Evolutionary conservation across 2,329 filamentous ascomycete genomes (phyloP), one percentile per base, ranked within the genome.

Genomic region (Beauveria sp.): DNA sequence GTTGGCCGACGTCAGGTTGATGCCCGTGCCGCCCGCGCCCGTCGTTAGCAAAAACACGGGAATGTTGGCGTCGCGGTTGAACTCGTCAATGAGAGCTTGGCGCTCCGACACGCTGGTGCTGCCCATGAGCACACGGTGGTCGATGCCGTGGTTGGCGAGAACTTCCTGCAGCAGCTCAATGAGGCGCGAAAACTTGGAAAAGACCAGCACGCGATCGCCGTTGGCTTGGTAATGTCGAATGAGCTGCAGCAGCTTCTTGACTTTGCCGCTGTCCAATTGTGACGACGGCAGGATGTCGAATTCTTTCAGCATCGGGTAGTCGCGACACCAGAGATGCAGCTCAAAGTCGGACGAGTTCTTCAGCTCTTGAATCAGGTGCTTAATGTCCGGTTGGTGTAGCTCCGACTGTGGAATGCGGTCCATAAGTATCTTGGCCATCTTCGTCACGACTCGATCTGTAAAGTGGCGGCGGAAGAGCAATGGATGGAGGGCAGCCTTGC

Each of bases 1-100:
- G 78, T 97, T 97, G 5, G 94, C 94, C 41, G 89, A 90, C 8
- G 93, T 94, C 59, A 99, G 77, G 73, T 99, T 99, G 77, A 99
- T 96, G 46, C 94, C 94, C 0, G 93, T 94, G n/a, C 94, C 94
- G 57, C 94, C 94, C 0, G 93, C 92, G 63, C 92, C 93, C 0
- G 94, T 99, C 1, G 90, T 94, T 6, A 99, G 83, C 65, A 99
- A 83, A 73, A 99, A 99, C 0, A 96, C 92, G 0, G 92, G 88
- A 57, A 97, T 96, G 2, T 82, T 80, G 0, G 81, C 76, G 69
- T 96, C 84, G 2, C 84, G 76, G 67, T 91, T 88, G 79, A 96
- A 99, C 48, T 89, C 82, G 73, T 99, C 90, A 66, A 97, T 92
- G 65, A 97, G 84, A 4, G 87, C 84, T 73, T 97, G 94, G 9